phyloP scores from a whole-genome alignment of 768 basidiomycete species.

The Lactifluus hygrophoroides region DNA sequence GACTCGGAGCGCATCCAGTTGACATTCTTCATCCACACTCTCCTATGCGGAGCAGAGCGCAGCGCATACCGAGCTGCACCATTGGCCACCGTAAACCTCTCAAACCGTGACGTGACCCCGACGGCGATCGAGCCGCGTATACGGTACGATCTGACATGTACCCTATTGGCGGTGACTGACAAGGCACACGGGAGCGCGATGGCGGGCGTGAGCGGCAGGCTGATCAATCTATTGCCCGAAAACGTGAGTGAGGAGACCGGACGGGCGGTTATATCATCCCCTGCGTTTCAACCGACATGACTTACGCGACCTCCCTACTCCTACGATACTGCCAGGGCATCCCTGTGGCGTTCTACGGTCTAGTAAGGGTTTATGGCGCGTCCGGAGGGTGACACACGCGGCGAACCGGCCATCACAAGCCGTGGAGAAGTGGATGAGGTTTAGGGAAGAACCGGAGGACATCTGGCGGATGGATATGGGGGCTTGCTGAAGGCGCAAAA shows the following conservation, averaged over 20 bases:
- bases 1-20: constrained; percentile 33
- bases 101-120: constrained; percentile 21
- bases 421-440: constrained; percentile 39
- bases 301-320: constrained; percentile 30
- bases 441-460: constrained; percentile 39
- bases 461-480: constrained; percentile 32
- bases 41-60: constrained; percentile 27
- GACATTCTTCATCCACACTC: constrained; percentile 32
- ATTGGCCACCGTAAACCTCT: constrained; percentile 28
- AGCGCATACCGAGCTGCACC: constrained; percentile 25
- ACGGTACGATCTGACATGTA: constrained; percentile 15
- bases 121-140: constrained; percentile 21
- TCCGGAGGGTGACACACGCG: constrained; percentile 35
- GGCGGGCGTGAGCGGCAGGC: constrained; percentile 33
- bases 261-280: constrained; percentile 10
- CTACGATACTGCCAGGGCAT: constrained; percentile 34
- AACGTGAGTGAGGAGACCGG: constrained; percentile 10
- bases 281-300: constrained; percentile 12
- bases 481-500: constrained; percentile 21
- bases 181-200: constrained; percentile 28
- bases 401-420: constrained; percentile 32
- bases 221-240: constrained; percentile 22
- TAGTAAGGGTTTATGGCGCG: constrained; percentile 38
- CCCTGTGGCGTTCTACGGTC: constrained; percentile 16
- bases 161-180: constrained; percentile 36